Percentiles rank a stretch among this genome's conserved stretches.
Evolutionary conservation across 2,329 filamentous ascomycete species (phyloP).

Genomic region (Beauveria varroae): DNA sequence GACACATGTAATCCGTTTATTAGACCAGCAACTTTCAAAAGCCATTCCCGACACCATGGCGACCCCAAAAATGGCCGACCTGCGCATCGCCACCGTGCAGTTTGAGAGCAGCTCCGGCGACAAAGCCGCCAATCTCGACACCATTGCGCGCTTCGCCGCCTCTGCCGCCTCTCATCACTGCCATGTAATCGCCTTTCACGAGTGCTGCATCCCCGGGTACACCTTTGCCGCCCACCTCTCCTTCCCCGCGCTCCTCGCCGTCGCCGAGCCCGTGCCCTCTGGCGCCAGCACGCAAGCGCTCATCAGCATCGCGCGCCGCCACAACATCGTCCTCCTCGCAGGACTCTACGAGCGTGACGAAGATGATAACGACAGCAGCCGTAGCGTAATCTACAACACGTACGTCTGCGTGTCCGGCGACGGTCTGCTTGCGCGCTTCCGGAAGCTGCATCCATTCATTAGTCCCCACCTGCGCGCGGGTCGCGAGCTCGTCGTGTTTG

Average conservation of each 20-base stretch:
- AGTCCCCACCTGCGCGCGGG: conserved; percentile 12
- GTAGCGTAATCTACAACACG: conserved; percentile 13
- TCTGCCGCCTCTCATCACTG: neutral
- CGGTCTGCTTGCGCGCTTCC: conserved; percentile 13
- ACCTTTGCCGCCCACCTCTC: conserved; percentile 10
- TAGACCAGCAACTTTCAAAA: too few species aligned
- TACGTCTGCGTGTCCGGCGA: conserved; percentile 14
- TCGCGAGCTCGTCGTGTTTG: conserved; percentile 13
- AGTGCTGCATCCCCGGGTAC: conserved; percentile 13
- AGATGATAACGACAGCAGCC: neutral
- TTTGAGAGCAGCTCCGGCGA: conserved; percentile 13
- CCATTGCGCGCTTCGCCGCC: conserved; percentile 4
- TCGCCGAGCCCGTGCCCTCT: conserved; percentile 8
- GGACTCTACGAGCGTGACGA: conserved; percentile 13
- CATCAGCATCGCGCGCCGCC: neutral
- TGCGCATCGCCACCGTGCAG: conserved; percentile 13
- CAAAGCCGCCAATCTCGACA: conserved; percentile 12
- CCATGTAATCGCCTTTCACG: conserved; percentile 13
- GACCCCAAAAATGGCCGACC: neutral
- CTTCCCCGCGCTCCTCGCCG: neutral
- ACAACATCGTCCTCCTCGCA: conserved; percentile 9
- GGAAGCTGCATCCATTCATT: conserved; percentile 16
- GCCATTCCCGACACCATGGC: neutral
- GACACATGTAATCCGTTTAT: neutral
- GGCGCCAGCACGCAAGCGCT: conserved; percentile 6